These are phyloP conservation scores for Didymellaceae sp. DNA, from an alignment of 2,329 filamentous ascomycete genomes.

Conservation along the genomic window DNA sequence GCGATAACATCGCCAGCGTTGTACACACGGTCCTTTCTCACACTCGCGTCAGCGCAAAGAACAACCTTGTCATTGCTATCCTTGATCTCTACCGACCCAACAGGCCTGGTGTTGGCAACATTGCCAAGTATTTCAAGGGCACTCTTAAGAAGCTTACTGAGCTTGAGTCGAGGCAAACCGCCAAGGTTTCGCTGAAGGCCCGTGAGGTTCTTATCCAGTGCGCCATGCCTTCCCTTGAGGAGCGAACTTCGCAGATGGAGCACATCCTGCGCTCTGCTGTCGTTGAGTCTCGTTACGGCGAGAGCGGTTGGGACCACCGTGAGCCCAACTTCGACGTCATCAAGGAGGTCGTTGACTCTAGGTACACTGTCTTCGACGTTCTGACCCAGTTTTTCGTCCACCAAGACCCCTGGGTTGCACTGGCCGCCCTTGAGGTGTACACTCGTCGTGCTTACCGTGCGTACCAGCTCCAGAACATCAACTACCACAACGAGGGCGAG, in stretches of 20 bases:
- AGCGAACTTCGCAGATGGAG: constrained; percentile 96
- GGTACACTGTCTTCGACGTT: constrained; percentile 98
- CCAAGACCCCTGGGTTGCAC: constrained; percentile 89
- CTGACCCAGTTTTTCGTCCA: constrained; percentile 94
- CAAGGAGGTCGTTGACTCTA: constrained; percentile 98
- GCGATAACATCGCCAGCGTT: constrained; percentile 85
- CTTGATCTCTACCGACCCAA: constrained; percentile 95
- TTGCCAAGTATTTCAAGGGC: constrained; percentile 85
- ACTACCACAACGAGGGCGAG: constrained; percentile 82
- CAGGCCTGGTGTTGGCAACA: constrained; percentile 85
- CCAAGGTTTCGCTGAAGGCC: constrained; percentile 96
- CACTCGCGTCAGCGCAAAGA: constrained; percentile 91
- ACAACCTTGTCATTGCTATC: constrained; percentile 88
- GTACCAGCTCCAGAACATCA: constrained; percentile 86
- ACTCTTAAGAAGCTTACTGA: constrained; percentile 87
- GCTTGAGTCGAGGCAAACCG: constrained; percentile 82
- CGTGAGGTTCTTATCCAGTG: constrained; percentile 98
- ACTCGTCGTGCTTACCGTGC: constrained; percentile 96
- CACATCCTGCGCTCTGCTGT: constrained; percentile 96
- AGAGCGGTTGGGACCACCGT: constrained; percentile 95
- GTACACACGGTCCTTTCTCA: constrained; percentile 92
- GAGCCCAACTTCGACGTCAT: constrained; percentile 89
- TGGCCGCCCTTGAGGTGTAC: constrained; percentile 95
- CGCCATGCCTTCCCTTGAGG: constrained; percentile 92
- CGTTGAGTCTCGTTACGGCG: constrained; percentile 94